Conservation (phyloP, 1,139 yeast genomes). For the Diutina rugosa region DNA sequence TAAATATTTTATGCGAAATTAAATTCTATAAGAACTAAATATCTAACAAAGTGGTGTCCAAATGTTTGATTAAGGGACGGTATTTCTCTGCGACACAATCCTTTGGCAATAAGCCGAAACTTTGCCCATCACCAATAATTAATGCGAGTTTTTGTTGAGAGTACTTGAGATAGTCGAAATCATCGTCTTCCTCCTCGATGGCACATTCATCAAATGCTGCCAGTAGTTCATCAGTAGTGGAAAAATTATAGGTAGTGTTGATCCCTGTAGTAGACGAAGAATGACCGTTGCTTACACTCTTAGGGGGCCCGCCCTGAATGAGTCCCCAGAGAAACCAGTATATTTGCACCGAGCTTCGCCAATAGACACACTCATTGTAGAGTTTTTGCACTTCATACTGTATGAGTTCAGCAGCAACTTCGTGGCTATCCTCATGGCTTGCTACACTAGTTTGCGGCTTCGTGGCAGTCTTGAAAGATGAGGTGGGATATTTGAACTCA, state of each 20-base stretch:
- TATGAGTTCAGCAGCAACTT: slow-evolving; percentile 14
- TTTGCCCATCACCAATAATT: slow-evolving; percentile 63
- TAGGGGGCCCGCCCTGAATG: slow-evolving; percentile 49
- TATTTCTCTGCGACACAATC: slow-evolving; percentile 16
- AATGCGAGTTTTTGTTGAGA: slow-evolving; percentile 63
- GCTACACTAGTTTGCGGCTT: not conserved
- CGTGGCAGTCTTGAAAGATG: slow-evolving; percentile 16
- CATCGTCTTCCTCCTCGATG: slow-evolving; percentile 35
- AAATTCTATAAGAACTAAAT: slow-evolving; percentile 7
- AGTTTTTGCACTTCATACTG: slow-evolving; percentile 46
- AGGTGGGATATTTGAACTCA: slow-evolving; percentile 27
- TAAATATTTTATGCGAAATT: not conserved
- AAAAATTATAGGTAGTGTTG: slow-evolving; percentile 26
- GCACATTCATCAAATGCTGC: slow-evolving; percentile 11
- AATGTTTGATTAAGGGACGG: slow-evolving; percentile 19
- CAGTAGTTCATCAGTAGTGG: slow-evolving; percentile 20
- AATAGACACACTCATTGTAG: slow-evolving; percentile 51
- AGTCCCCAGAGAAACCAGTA: slow-evolving; percentile 92
- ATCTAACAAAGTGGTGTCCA: slow-evolving; percentile 25
- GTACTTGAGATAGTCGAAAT: slow-evolving; percentile 69
- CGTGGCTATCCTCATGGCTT: slow-evolving; percentile 7
- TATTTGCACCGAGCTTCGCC: slow-evolving; percentile 75
- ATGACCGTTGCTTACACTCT: slow-evolving; percentile 4
- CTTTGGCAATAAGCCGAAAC: slow-evolving; percentile 39
- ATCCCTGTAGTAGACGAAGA: slow-evolving; percentile 17